Evolutionary conservation across 495 filamentous ascomycete species (phyloP), one percentile per base, ranked within the genome.

Genomic region (Lindgomyces ingoldianus): DNA sequence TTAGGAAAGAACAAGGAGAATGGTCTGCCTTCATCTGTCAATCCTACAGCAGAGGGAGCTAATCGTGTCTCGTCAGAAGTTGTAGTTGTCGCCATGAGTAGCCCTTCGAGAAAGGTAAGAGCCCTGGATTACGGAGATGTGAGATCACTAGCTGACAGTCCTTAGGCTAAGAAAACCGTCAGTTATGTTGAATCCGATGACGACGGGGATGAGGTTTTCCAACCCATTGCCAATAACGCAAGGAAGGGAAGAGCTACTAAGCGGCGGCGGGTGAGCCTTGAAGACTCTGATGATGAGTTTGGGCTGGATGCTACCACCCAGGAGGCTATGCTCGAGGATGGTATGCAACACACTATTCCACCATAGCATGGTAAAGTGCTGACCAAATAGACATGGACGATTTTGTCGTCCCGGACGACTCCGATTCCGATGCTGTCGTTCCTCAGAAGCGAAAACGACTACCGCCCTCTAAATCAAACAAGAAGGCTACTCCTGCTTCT

Each of bases 391-490:
- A 91, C 60, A 85, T 92, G 81, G 91, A 87, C 57, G 90, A 96
- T 71, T 96, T 96, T 70, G 77, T 95, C 49, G 92, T 91, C 21
- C 75, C 83, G 9, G 91, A 92, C 46, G 91, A 94, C 46, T 89
- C 82, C 9, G 87, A 95, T 22, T 91, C 89, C n/a, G 89, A 93
- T 57, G 83, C 74, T 12, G 77, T 81, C 10, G 75, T 81, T 2
- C 80, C 84, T 3, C 88, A 86, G 72, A 96, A 94, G 72, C 81
- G 87, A 61, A 94, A 93, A 73, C 81, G 86, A 48, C 79, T 86
- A 1, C 73, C 81, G 1, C 81, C 84, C 16, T 69, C 81, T 19
- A 75, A 78, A n/a, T 73, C 81, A 11, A 81, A 79, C 55, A 89
- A 89, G 67, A 80, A 82, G 39, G 78, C 86, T 0, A 81, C 82